Percentiles rank a stretch among this genome's conserved stretches.
These are phyloP conservation scores for Sonneratia caseolaris DNA, from an alignment of 345 rosid genomes.

Conservation along the genomic window DNA sequence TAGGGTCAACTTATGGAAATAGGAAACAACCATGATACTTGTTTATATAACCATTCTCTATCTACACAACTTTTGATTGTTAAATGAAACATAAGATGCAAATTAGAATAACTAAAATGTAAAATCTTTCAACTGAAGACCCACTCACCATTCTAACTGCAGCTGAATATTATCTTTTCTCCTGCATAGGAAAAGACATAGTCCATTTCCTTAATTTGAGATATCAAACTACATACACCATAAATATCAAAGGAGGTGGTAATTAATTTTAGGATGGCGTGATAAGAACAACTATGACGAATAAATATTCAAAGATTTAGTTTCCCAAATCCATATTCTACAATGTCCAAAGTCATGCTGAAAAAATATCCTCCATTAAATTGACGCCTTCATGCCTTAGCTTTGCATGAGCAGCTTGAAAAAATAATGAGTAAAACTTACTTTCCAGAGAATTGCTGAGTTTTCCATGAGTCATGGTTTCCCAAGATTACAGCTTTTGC, in stretches of 20 bases:
- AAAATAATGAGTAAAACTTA: constrained; percentile 18
- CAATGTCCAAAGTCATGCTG: not conserved
- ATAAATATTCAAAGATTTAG: not conserved
- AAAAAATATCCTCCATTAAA: not conserved
- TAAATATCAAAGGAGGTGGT: not conserved
- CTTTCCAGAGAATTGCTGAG: constrained; percentile 44
- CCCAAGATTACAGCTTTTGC: constrained; percentile 74
- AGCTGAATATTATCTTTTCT: constrained; percentile 47
- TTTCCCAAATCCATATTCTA: not conserved
- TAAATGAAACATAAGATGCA: not conserved
- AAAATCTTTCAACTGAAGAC: constrained; percentile 6
- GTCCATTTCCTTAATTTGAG: not conserved
- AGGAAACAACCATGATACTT: not conserved
- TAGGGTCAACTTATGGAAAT: not conserved
- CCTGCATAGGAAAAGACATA: constrained; percentile 26
- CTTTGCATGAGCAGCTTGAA: not conserved
- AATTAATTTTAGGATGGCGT: not conserved
- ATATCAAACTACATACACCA: not conserved
- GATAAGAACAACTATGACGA: not conserved
- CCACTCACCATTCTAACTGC: constrained; percentile 77
- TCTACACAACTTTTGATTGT: not conserved
- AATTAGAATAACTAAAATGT: not conserved
- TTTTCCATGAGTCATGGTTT: constrained; percentile 82
- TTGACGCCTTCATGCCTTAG: not conserved
- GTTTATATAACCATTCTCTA: too few species aligned